Conservation (phyloP, 352 stramenopile genomes). For the Globisporangium acanthophoron region DNA sequence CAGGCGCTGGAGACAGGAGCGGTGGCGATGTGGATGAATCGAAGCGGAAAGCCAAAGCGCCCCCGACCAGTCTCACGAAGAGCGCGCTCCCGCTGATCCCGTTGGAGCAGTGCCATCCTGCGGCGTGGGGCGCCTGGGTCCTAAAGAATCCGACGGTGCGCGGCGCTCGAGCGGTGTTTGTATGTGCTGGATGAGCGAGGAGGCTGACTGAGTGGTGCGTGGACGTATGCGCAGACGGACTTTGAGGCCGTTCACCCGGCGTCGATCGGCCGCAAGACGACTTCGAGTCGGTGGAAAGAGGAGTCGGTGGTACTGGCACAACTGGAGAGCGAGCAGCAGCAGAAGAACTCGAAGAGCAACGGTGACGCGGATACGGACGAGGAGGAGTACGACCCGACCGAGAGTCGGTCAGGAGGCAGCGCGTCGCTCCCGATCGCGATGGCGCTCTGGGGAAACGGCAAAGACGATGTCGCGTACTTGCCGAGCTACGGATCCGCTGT, state of each 20-base stretch:
- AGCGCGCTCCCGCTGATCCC: slow-evolving; percentile 35
- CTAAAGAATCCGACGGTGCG: slow-evolving; percentile 41
- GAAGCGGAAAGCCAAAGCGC: slow-evolving; percentile 13
- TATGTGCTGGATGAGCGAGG: background rate
- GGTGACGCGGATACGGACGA: slow-evolving; percentile 5
- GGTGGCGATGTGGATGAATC: slow-evolving; percentile 6
- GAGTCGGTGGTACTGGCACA: slow-evolving; percentile 21
- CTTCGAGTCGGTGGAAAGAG: slow-evolving; percentile 35
- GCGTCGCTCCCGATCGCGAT: slow-evolving; percentile 4
- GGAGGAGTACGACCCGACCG: background rate
- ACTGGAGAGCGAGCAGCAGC: slow-evolving; percentile 15
- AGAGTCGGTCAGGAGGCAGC: background rate
- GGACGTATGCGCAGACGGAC: background rate
- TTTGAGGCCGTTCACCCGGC: slow-evolving; percentile 40
- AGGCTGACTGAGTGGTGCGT: background rate
- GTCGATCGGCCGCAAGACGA: slow-evolving; percentile 24
- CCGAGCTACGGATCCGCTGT: slow-evolving; percentile 44
- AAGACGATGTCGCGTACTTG: slow-evolving; percentile 14
- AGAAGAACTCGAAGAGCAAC: slow-evolving; percentile 4
- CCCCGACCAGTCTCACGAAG: slow-evolving; percentile 21
- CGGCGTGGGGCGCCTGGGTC: slow-evolving; percentile 58
- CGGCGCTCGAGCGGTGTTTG: slow-evolving; percentile 5
- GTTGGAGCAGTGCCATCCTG: slow-evolving; percentile 39
- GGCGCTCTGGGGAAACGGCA: slow-evolving; percentile 12
- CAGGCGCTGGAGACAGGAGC: background rate